Evolutionary conservation across 805 yeast species (phyloP).

Genomic region (Alloascoidea africana): DNA sequence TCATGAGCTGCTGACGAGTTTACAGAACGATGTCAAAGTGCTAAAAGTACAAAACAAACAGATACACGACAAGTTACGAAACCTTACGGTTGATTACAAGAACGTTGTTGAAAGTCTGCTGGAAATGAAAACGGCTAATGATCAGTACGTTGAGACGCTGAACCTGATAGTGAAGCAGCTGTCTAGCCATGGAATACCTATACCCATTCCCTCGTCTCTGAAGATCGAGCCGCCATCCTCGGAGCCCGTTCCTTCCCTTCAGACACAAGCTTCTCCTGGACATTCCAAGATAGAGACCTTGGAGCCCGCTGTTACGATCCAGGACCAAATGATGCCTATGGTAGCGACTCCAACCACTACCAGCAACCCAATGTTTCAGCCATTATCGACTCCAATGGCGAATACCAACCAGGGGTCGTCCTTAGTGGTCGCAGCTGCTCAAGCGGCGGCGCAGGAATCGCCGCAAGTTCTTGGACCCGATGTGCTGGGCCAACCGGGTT

Average conservation of each 20-base stretch:
- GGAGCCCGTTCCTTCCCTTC: no score
- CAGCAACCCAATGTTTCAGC: not conserved
- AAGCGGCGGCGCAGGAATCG: conserved; percentile 3
- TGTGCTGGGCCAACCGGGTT: conserved; percentile 12
- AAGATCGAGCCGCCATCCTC: not conserved
- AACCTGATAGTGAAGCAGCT: not conserved
- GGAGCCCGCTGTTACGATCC: not conserved
- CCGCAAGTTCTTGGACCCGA: conserved; percentile 3
- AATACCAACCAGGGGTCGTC: no score
- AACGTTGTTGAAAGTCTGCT: conserved; percentile 48
- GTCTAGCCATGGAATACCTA: conserved; percentile 1
- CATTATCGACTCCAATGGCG: not conserved
- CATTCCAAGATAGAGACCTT: not conserved
- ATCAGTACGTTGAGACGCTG: conserved; percentile 27
- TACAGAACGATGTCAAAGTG: conserved; percentile 15
- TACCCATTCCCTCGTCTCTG: conserved; percentile 1
- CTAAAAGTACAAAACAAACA: conserved; percentile 10
- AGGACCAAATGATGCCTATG: not conserved
- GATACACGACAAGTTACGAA: conserved; percentile 3
- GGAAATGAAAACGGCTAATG: conserved; percentile 39
- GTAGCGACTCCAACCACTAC: no score
- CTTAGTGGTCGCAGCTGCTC: conserved; percentile 2
- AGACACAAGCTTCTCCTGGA: not conserved
- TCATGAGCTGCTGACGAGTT: conserved; percentile 14
- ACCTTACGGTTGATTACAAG: conserved; percentile 19